Evolutionary conservation across 495 filamentous ascomycete genomes (phyloP), one percentile per base, ranked within the genome.

Genomic region (Daldinia decipiens): DNA sequence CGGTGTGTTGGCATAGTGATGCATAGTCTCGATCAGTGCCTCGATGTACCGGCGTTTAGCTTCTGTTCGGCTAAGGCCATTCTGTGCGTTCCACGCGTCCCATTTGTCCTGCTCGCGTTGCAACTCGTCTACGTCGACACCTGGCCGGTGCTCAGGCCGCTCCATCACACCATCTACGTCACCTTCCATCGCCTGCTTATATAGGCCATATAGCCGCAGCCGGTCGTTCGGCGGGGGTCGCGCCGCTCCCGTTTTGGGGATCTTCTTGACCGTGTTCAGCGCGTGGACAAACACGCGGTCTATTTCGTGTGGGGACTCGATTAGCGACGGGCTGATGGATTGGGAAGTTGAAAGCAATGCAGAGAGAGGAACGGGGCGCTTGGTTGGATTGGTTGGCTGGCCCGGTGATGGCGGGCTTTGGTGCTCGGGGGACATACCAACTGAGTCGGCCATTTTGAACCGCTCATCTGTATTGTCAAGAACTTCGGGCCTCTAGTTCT

Each of bases 271-370:
- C 29, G 95, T 98, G 81, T 97, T 97, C 77, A 99, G 89, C 65
- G 95, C 95, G 87, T 99, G 95, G 79, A 95, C 94, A 82, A 99
- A 99, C 79, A 99, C 95, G 76, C 95, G 89, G 83, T 99, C 95
- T 97, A 75, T 53, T 21, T 47, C 39, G 24, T 24, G 58, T 55
- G 27, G 38, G 27, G 71, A 71, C 38, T 79, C 75, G 66, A 62
- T 69, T 65, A 65, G 66, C 57, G 40, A 54, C 15, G 62, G 68
- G 32, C 31, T 17, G 27, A 31, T 47, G n/a, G 56, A 39, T 31
- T 67, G 70, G 53, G 70, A 76, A 63, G 73, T 64, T 52, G 38
- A 11, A 61, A 43, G 34, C 43, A 73, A 62, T n/a, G 67, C 27
- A 73, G 53, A 54, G 31, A 60, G 43, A 55, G 52, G 47, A 52